Base-by-base conservation (phyloP, 2,329 filamentous ascomycete genomes). In the Fusarium sp. region DNA sequence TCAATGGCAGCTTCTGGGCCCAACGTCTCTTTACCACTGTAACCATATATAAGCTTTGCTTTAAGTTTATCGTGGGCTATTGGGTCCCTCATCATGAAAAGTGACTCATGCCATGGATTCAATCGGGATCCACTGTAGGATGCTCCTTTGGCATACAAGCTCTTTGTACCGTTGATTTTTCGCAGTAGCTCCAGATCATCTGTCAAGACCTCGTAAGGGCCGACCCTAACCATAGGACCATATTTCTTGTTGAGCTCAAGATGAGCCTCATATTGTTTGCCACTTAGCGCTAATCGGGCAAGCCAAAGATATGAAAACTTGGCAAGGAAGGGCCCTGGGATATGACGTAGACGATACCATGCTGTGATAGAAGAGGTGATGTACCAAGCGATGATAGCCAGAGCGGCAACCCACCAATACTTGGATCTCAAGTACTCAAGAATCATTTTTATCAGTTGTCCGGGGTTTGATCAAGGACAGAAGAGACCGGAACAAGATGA, bases 281-380 rank as follows among this genome's bases (percentile, higher is more conserved):
- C 56, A 8, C 56, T 51, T 0, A 59, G 14, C 3, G 56, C 42
- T 11, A 59, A 3, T n/a, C 20, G 26, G 20, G 20, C 56, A 30
- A 59, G 8, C 56, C 44, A 59, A 1, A 59, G 4, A 7, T 51
- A 59, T 30, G 56, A 59, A 18, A 59, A 59, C 8, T 30, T 59
- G 24, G 56, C 56, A 2, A 59, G 24, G 8, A 59, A 39, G 1
- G 56, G 42, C 2, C 56, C 56, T 5, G 56, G 42, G 8, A 59
- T 26, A 22, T 59, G 56, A 39, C 32, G 44, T 11, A 59, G 34
- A 6, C 42, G 56, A 51, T 59, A 51, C 56, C 56, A 59, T 20
- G 34, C 4, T 10, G 22, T 4, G 12, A 59, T 2, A 5, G 56
- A 38, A 20, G 56, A 59, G 6, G 4, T 6, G 6, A 39, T 39